These are phyloP conservation scores for Phaeosphaeria sp. DNA, from an alignment of 2,329 filamentous ascomycete genomes.

Conservation along the genomic window DNA sequence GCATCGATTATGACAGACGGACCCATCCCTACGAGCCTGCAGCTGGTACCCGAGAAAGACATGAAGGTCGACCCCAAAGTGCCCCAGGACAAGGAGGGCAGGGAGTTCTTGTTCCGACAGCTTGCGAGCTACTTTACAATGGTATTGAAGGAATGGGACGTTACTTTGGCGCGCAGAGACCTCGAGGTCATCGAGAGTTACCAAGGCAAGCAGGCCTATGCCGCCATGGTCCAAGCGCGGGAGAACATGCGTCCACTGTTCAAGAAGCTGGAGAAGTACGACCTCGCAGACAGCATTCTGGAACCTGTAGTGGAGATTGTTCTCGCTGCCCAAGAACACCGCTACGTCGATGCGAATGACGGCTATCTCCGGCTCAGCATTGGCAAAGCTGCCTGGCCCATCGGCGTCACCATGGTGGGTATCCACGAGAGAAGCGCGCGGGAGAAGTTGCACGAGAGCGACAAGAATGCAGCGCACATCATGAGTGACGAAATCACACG, in stretches of 20 bases:
- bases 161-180: constrained; percentile 70
- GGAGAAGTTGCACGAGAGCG: constrained; percentile 87
- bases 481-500: constrained; percentile 96
- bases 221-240: constrained; percentile 84
- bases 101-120: constrained; percentile 81
- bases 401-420: constrained; percentile 99
- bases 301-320: constrained; percentile 91
- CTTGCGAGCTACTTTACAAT: constrained; percentile 95
- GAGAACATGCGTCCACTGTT: constrained; percentile 91
- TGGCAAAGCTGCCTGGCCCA: constrained; percentile 96
- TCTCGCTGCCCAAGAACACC: constrained; percentile 83
- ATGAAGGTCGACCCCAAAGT: constrained; percentile 78
- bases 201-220: constrained; percentile 80
- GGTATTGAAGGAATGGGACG: constrained; percentile 87
- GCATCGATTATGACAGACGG: constrained; percentile 67
- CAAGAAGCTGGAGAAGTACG: constrained; percentile 82
- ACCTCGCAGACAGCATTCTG: constrained; percentile 79
- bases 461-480: constrained; percentile 84
- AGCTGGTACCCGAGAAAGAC: constrained; percentile 80
- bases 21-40: constrained; percentile 85
- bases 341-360: constrained; percentile 96
- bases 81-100: constrained; percentile 68
- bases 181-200: constrained; percentile 71
- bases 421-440: constrained; percentile 96
- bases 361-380: constrained; percentile 93